These are phyloP conservation scores for Cercospora sp. DNA, from an alignment of 2,329 filamentous ascomycete species.

Conservation along the genomic window DNA sequence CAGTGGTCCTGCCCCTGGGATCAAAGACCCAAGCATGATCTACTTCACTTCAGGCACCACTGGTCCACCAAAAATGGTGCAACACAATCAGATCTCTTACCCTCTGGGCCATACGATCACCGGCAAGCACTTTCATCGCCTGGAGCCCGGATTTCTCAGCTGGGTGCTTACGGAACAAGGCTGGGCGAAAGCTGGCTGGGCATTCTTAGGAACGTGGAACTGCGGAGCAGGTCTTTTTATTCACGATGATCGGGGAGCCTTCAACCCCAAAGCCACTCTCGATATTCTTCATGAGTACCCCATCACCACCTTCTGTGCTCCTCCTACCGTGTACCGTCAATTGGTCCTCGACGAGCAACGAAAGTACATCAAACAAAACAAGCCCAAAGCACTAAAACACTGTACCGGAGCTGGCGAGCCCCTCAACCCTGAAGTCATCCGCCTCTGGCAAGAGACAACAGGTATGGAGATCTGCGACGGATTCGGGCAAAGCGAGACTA, in stretches of 20 bases:
- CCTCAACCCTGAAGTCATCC: constrained; percentile 44
- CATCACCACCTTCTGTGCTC: constrained; percentile 46
- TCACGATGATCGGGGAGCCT: constrained; percentile 42
- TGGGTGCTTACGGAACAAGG: constrained; percentile 47
- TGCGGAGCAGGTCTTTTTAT: constrained; percentile 45
- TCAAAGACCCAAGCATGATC: constrained; percentile 39
- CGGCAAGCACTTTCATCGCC: constrained; percentile 42
- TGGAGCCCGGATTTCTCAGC: constrained; percentile 41
- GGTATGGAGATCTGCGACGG: constrained; percentile 44
- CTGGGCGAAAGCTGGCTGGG: constrained; percentile 48
- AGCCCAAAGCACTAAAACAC: constrained; percentile 38
- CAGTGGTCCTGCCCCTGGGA: constrained; percentile 28
- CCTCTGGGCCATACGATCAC: constrained; percentile 44
- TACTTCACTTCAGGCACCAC: constrained; percentile 46
- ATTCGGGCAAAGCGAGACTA: constrained; percentile 46
- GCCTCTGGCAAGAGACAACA: constrained; percentile 40
- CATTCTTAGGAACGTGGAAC: constrained; percentile 45
- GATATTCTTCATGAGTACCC: constrained; percentile 41
- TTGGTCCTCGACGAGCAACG: constrained; percentile 41
- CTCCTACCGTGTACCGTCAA: constrained; percentile 45
- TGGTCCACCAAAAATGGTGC: constrained; percentile 45
- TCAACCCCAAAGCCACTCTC: constrained; percentile 37
- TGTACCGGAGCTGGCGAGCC: constrained; percentile 45
- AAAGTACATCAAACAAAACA: constrained; percentile 32
- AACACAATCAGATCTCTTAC: constrained; percentile 45